Percentiles rank a stretch among this genome's conserved stretches.
Evolutionary conservation across 805 yeast species (phyloP).

Genomic region (Peterozyma toletana): DNA sequence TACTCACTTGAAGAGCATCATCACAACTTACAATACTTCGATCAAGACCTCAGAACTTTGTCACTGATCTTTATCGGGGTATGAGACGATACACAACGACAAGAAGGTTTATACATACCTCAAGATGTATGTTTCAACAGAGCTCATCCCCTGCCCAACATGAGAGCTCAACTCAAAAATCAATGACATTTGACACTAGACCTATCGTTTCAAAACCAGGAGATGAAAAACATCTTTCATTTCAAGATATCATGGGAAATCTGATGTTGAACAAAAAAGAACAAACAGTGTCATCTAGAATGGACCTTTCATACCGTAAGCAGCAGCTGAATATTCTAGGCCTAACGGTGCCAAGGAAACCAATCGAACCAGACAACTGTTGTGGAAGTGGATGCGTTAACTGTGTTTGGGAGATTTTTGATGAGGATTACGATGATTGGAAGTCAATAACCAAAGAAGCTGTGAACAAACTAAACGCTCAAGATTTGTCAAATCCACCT

Average conservation of each 20-base stretch:
- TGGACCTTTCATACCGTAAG: slow-evolving; percentile 27
- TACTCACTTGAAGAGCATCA: too few relatives aligned
- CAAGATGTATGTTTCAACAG: too few relatives aligned
- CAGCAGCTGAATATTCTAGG: slow-evolving; percentile 44
- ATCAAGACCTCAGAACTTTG: too few relatives aligned
- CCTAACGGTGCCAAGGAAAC: slow-evolving; percentile 71
- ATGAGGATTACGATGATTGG: slow-evolving; percentile 88
- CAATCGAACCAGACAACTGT: slow-evolving; percentile 89
- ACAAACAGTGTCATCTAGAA: slow-evolving; percentile 22
- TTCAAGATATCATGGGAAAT: too few relatives aligned
- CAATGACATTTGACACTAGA: too few relatives aligned
- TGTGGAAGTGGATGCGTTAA: slow-evolving; percentile 97
- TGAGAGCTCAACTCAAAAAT: too few relatives aligned
- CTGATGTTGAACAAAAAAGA: slow-evolving; percentile 8
- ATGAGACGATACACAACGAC: too few relatives aligned
- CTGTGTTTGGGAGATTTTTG: slow-evolving; percentile 93
- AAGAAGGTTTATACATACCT: too few relatives aligned
- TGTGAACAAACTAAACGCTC: slow-evolving; percentile 26
- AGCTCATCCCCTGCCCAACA: too few relatives aligned
- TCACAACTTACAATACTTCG: background rate
- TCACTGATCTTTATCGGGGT: too few relatives aligned
- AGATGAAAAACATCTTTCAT: too few relatives aligned
- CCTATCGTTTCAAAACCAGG: too few relatives aligned
- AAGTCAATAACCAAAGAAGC: slow-evolving; percentile 53
- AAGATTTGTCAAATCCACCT: slow-evolving; percentile 30